Base-by-base conservation (phyloP, 768 basidiomycete genomes). In the Porpolomopsis calyptriformis region DNA sequence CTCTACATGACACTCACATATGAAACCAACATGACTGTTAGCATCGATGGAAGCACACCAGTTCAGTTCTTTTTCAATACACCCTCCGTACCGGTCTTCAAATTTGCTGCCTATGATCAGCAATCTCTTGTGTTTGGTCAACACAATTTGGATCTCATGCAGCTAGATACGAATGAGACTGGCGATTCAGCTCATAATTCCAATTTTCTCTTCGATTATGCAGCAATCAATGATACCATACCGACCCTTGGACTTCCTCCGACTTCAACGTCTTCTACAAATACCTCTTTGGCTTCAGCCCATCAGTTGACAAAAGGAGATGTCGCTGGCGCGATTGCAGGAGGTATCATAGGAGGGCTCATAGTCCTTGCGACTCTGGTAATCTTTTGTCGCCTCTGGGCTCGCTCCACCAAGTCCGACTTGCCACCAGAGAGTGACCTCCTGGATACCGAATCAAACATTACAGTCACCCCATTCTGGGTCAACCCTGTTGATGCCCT, bases 181-280 rank as follows among this genome's bases (percentile, higher is more conserved):
- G 40, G 11, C 40, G 40, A 41, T 41, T 41, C 40, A 41, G 40
- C 40, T 26, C 7, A 41, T 24, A 41, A 41, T 41, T 41, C 40
- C 22, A 41, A 41, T 41, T 41, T 41, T 41, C 40, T 41, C 40
- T 41, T 41, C 26, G 40, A 41, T 41, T 41, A 41, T 41, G 40
- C 25, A 24, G 23, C 26, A 24, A 41, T 41, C 40, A 41, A 41
- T 24, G 40, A 41, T 24, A 41, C 40, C 40, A 41, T 22, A 14
- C 40, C 40, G 18, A 24, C 26, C 23, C 25, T 24, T 6, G 23
- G 22, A 18, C 11, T 3, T 39, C 4, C 38, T 39, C 23, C 38
- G 20, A 19, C 40, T 26, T 24, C 40, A 41, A 16, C n/a, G 5
- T 41, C 40, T 41, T 23, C 10, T 23, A 24, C 40, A 24, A 3